These are phyloP conservation scores for Mucor indicus DNA, from an alignment of 371 early-diverging fungal species.

Conservation along the genomic window DNA sequence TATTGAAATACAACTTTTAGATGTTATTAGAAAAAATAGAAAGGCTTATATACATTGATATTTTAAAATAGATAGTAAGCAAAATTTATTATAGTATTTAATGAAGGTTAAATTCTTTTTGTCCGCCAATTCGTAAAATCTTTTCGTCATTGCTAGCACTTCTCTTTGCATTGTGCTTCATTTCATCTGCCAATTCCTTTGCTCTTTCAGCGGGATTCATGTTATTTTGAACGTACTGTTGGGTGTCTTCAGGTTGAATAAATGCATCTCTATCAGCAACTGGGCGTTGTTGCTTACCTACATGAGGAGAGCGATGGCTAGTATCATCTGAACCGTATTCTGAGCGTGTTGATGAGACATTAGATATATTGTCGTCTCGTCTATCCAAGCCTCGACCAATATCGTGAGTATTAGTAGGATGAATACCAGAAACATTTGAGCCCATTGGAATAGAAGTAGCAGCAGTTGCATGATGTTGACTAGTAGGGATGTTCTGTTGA, in stretches of 20 bases:
- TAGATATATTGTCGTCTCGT: too few relatives aligned
- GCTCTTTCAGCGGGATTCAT: conserved; percentile 28
- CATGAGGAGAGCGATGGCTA: not conserved
- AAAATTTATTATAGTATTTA: not conserved
- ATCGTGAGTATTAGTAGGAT: too few relatives aligned
- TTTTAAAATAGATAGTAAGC: too few relatives aligned
- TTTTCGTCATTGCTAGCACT: conserved; percentile 11
- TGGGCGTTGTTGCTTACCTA: conserved; percentile 10
- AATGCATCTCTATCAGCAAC: conserved; percentile 28
- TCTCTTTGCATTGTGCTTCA: conserved; percentile 15
- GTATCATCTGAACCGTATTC: conserved; percentile 11
- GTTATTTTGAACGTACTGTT: conserved; percentile 19
- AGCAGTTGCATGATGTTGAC: too few relatives aligned
- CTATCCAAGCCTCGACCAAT: too few relatives aligned
- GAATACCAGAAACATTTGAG: too few relatives aligned
- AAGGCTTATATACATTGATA: too few relatives aligned
- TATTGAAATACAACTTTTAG: too few relatives aligned
- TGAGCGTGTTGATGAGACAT: conserved; percentile 12
- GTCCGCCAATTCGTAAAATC: conserved; percentile 19
- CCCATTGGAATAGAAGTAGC: too few relatives aligned
- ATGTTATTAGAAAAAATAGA: too few relatives aligned
- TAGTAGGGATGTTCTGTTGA: too few relatives aligned
- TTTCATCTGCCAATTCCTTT: conserved; percentile 24
- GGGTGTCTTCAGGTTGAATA: conserved; percentile 4
- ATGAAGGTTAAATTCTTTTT: conserved; percentile 14